Evolutionary conservation across 768 basidiomycete genomes (phyloP), one percentile per base, ranked within the genome.

Genomic region (Tylopilus rubrobrunneus): DNA sequence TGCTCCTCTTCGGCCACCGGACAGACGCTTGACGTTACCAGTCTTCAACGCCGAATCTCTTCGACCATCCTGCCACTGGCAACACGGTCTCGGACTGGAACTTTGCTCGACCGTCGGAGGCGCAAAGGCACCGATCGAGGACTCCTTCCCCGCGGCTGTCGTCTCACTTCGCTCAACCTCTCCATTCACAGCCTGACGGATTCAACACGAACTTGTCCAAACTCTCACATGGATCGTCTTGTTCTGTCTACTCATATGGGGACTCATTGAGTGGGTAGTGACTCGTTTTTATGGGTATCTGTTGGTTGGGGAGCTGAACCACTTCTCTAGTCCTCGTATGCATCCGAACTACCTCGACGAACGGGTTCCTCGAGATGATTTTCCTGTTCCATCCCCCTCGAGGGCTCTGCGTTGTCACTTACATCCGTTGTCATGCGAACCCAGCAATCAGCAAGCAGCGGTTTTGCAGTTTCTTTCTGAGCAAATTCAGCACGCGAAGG

Each of bases 211-310:
- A n/a, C n/a, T n/a, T n/a, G n/a, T n/a, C n/a, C n/a, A n/a, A n/a
- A n/a, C n/a, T n/a, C n/a, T n/a, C n/a, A n/a, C n/a, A n/a, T n/a
- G n/a, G n/a, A n/a, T n/a, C n/a, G n/a, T n/a, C n/a, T n/a, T n/a
- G n/a, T n/a, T n/a, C n/a, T n/a, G n/a, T n/a, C n/a, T n/a, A n/a
- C n/a, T n/a, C n/a, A n/a, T n/a, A n/a, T n/a, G n/a, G 61, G 53
- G 51, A 8, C 39, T 66, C 33, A 62, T 67, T 21, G 65, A 67
- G 62, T 56, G 39, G 60, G 65, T 66, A 55, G 40, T 34, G 19
- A 3, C 4, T 29, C 8, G 5, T 4, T 29, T 29, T 4, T 5
- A 5, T 29, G 29, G 46, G 9, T 36, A n/a, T n/a, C n/a, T n/a
- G 23, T 48, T 37, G 29, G 7, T 5, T 29, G 11, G 23, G 19